Base-by-base conservation (phyloP, 1,284 basidiomycete species). In the Salmacisia buchloeana region DNA sequence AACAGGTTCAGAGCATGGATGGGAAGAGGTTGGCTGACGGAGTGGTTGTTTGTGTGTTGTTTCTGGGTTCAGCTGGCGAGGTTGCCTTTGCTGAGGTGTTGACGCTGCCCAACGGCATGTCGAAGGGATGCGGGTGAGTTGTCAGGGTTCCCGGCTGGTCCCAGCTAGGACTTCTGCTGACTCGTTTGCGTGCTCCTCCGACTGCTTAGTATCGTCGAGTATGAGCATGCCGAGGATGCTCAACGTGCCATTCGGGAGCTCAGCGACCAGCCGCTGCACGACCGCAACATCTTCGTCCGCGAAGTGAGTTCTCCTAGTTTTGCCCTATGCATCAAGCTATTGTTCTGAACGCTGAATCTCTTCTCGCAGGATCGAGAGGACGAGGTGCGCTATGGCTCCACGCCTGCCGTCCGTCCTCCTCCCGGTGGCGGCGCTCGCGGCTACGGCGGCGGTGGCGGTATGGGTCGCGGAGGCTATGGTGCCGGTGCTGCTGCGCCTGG, bases 11-110 rank as follows among this genome's bases (percentile, higher is more conserved):
- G n/a, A 15, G 39, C 23, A n/a, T 15, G 39, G 23, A 43, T n/a
- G 39, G 39, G 23, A 43, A 43, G 6, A 33, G 49, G 31, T 63
- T 39, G 61, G 61, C 61, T 63, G 61, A 63, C 61, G 54, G 61
- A 58, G 9, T 38, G 34, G 43, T 45, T 45, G 56, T 60, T 66
- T 62, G 54, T 35, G 59, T 49, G 62, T 65, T 66, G 63, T 27
- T 59, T 21, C 54, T 63, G 63, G 65, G 63, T 65, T 34, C 70
- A 77, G 76, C 73, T 62, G 76, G 76, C n/a, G 70, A 94, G 84
- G 93, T 97, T 79, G 88, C 94, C 81, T 97, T 97, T 86, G 91
- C 94, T 84, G 94, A 98, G 86, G 92, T 98, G 70, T 87, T 98
- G 77, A 85, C 93, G 71, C 94, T 94, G 9, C 94, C 94, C 9